Conservation (phyloP, 441 rosid genomes). For the Heliophila coronopifolia region DNA sequence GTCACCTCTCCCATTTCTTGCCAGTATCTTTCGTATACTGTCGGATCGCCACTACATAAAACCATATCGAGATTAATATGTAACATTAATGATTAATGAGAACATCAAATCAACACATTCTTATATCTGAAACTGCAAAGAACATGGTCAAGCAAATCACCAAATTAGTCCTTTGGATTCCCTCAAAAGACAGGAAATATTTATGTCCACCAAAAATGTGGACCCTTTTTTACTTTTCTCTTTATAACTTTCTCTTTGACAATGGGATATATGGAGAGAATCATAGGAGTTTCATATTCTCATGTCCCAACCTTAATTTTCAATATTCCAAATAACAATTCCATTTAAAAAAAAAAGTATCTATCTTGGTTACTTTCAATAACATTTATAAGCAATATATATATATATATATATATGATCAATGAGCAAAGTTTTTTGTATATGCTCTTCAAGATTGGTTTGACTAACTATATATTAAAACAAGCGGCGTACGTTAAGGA, state of each 20-base stretch:
- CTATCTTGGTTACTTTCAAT: slow-evolving; percentile 12
- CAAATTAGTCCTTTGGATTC: slow-evolving; percentile 28
- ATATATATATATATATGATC: too few species aligned
- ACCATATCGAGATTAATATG: neutral
- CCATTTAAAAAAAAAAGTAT: neutral
- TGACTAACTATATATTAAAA: slow-evolving; percentile 16
- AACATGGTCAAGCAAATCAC: slow-evolving; percentile 19
- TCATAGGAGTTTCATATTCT: slow-evolving; percentile 3
- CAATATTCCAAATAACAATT: slow-evolving; percentile 5
- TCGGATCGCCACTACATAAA: slow-evolving; percentile 79
- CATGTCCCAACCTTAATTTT: slow-evolving; percentile 2
- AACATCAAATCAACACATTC: slow-evolving; percentile 8
- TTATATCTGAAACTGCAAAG: neutral
- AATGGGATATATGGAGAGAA: neutral
- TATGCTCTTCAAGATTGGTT: neutral
- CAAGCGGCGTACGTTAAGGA: slow-evolving; percentile 21
- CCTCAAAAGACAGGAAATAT: slow-evolving; percentile 29
- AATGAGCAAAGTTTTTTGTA: slow-evolving; percentile 1
- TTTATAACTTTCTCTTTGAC: neutral
- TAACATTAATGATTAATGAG: slow-evolving; percentile 6
- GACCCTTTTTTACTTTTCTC: slow-evolving; percentile 13
- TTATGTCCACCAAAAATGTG: slow-evolving; percentile 23
- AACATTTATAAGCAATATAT: slow-evolving; percentile 8
- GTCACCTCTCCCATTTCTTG: slow-evolving; percentile 55
- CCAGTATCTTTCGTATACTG: slow-evolving; percentile 77